phyloP scores from a whole-genome alignment of 1,139 yeast genomes.

The Taphrina flavorubra region DNA sequence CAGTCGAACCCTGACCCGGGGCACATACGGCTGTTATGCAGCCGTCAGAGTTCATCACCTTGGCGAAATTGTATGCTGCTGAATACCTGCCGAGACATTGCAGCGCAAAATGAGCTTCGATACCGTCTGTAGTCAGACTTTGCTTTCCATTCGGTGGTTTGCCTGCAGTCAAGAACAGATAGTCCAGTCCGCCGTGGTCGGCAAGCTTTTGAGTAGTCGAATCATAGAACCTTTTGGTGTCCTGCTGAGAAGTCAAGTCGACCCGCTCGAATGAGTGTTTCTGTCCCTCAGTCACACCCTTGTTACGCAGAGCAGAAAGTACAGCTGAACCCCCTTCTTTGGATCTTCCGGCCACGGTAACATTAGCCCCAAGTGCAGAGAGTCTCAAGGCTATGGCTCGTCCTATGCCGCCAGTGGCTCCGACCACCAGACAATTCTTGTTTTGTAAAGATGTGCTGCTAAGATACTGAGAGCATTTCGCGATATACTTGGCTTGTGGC shows the following conservation, averaged over 20 bases:
- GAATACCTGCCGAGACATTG: slow-evolving; percentile 37
- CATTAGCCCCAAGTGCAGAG: slow-evolving; percentile 29
- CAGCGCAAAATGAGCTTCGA: slow-evolving; percentile 36
- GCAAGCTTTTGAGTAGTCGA: slow-evolving; percentile 12
- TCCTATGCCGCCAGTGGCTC: slow-evolving; percentile 35
- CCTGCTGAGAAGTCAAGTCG: slow-evolving; percentile 30
- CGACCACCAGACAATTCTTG: slow-evolving; percentile 34
- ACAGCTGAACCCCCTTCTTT: slow-evolving; percentile 30
- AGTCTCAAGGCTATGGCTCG: slow-evolving; percentile 19
- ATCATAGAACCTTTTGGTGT: slow-evolving; percentile 29
- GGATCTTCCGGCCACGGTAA: slow-evolving; percentile 32
- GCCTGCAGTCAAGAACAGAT: slow-evolving; percentile 35
- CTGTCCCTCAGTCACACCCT: slow-evolving; percentile 6
- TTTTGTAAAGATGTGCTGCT: slow-evolving; percentile 4
- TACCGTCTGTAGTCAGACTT: slow-evolving; percentile 22
- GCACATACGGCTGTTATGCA: slow-evolving; percentile 34
- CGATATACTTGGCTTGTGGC: slow-evolving; percentile 17
- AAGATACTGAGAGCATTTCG: slow-evolving; percentile 23
- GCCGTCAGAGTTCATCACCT: slow-evolving; percentile 25
- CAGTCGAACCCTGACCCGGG: slow-evolving; percentile 26
- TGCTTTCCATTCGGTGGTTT: slow-evolving; percentile 33
- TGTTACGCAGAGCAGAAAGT: slow-evolving; percentile 20
- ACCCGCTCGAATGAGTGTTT: slow-evolving; percentile 34
- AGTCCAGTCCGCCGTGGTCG: slow-evolving; percentile 21
- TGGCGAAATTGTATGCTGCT: slow-evolving; percentile 17